Evolutionary conservation across 108 stramenopile species (phyloP), one percentile per base, ranked within the genome.

Genomic region (Nitzschia sp.): DNA sequence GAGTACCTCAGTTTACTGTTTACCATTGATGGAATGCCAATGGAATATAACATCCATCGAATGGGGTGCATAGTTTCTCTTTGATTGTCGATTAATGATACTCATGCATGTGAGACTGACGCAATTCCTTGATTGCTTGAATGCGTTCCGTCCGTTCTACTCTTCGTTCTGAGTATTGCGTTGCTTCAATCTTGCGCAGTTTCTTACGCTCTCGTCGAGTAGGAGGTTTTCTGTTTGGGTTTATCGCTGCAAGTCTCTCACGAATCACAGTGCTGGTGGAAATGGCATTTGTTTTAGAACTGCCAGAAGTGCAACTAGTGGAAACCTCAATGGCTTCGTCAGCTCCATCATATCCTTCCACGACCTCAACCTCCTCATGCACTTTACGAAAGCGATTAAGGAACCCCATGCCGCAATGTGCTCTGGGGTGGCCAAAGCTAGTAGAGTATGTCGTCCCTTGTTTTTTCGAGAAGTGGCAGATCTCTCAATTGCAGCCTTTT

Each of bases 151-250:
- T 44, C 2, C 62, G 42, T 15, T 43, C 62, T 3, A 19, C 44
- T 24, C 44, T 63, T 26, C 29, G 42, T 25, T 44, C 29, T 14
- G 21, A 17, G 10, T 25, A 41, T 46, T 63, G 39, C 3, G 19
- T 43, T 5, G 38, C 29, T 2, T 63, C 46, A 5, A 24, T 29
- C 43, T 63, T 63, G 15, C 22, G 15, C 0, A 48, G 17, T 6
- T 63, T 63, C 44, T 63, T 63, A 25, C 38, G 22, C 38, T 58
- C 57, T 17, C 57, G 26, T 40, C 38, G 26, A 37, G 57, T 58
- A 12, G 39, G 57, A 12, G 53, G 22, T 15, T 17, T 15, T 15
- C 17, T 15, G 14, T 48, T 15, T 6, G 14, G n/a, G 46, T 15
- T 48, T 3, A 48, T 15, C 2, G 14, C 17, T 15, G 46, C 46